These are phyloP conservation scores for Coniella vitis DNA, from an alignment of 2,329 filamentous ascomycete genomes.

Conservation along the genomic window DNA sequence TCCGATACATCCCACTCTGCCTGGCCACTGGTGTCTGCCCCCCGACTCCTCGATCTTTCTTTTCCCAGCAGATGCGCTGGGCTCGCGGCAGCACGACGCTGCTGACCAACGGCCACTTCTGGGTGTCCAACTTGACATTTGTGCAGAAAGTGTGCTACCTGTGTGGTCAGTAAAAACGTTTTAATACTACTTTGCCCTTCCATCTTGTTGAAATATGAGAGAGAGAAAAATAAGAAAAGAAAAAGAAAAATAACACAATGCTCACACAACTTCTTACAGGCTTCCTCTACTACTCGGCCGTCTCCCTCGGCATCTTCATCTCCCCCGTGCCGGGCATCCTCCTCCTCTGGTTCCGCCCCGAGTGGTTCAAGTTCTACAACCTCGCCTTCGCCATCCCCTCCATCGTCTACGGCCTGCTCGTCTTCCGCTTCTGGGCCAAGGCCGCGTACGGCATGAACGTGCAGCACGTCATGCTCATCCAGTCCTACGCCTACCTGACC, in stretches of 20 bases:
- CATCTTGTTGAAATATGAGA: too few relatives aligned
- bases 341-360: conserved; percentile 31
- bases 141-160: conserved; percentile 37
- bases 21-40: conserved; percentile 36
- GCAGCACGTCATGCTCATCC: conserved; percentile 34
- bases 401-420: conserved; percentile 30
- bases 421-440: conserved; percentile 34
- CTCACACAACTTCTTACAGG: too few relatives aligned
- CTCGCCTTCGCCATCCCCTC: conserved; percentile 35
- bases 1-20: conserved; percentile 34
- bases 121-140: conserved; percentile 29
- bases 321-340: conserved; percentile 33
- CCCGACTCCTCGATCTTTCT: conserved; percentile 34
- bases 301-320: conserved; percentile 34
- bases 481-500: conserved; percentile 35
- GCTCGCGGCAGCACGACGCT: conserved; percentile 33
- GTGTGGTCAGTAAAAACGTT: conserved; percentile 24
- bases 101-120: conserved; percentile 34
- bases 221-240: too few relatives aligned
- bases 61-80: conserved; percentile 39
- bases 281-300: conserved; percentile 33
- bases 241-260: too few relatives aligned
- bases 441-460: conserved; percentile 34
- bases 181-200: too few relatives aligned
- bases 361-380: conserved; percentile 37